phyloP scores from a whole-genome alignment of 306 rosid species.

The Vigna reflexopilosa region DNA sequence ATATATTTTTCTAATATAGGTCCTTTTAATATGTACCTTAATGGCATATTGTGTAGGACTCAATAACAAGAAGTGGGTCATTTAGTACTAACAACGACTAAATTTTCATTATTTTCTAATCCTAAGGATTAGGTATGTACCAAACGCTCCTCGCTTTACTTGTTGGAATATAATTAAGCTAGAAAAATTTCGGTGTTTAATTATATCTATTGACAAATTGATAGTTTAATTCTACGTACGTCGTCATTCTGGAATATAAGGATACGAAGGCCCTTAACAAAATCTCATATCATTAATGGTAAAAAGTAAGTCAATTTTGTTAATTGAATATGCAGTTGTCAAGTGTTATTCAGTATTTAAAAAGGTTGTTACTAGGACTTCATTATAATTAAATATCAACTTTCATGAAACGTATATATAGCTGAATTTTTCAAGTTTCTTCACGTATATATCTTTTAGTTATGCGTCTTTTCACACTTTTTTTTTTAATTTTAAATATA shows the following conservation, averaged over 20 bases:
- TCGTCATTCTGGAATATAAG: not conserved
- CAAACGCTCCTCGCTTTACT: conserved; percentile 11
- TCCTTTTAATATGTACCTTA: not conserved
- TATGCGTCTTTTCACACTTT: too few species aligned
- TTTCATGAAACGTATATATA: too few species aligned
- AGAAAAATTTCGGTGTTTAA: conserved; percentile 16
- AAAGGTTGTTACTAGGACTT: not conserved
- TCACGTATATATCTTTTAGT: too few species aligned
- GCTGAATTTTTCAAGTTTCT: too few species aligned
- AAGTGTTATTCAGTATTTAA: not conserved
- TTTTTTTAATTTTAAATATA: not conserved
- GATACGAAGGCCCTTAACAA: conserved; percentile 28
- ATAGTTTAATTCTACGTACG: not conserved
- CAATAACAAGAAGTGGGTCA: conserved; percentile 10
- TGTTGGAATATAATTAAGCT: not conserved
- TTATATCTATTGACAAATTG: conserved; percentile 1
- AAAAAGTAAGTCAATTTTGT: conserved; percentile 8
- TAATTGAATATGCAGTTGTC: conserved; percentile 10
- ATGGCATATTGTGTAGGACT: not conserved
- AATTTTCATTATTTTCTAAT: not conserved
- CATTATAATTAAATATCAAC: too few species aligned
- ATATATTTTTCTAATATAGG: not conserved
- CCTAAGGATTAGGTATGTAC: conserved; percentile 34
- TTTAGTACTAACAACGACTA: not conserved
- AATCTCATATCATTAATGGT: not conserved